Evolutionary conservation across 2,329 filamentous ascomycete species (phyloP).

Genomic region (Aphanocladium album): DNA sequence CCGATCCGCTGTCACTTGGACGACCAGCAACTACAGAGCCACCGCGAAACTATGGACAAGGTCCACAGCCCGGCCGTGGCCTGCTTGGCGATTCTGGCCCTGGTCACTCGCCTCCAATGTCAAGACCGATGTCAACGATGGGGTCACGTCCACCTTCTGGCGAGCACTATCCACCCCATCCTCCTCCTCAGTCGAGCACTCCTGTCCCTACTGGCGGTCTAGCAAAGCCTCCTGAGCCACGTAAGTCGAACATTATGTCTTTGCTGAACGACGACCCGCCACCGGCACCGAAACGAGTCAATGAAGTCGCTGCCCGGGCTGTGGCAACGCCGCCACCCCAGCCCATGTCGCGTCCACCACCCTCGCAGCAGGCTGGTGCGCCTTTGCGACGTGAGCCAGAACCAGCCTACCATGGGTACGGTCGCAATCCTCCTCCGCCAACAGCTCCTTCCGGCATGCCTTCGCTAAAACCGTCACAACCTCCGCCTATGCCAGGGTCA

Average conservation of each 20-base stretch:
- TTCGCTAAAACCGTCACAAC: conserved; percentile 48
- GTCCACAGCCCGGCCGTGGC: conserved; percentile 32
- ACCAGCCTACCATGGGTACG: conserved; percentile 42
- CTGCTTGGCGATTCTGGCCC: conserved; percentile 36
- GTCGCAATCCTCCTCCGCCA: conserved; percentile 23
- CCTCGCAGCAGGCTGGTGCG: conserved; percentile 33
- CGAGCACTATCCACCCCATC: conserved; percentile 29
- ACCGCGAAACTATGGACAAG: conserved; percentile 33
- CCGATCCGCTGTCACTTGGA: conserved; percentile 36
- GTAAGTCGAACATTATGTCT: conserved; percentile 61
- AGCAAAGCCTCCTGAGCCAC: conserved; percentile 40
- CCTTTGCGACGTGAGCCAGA: conserved; percentile 47
- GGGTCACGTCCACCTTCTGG: conserved; percentile 16
- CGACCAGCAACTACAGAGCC: conserved; percentile 38
- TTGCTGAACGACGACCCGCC: conserved; percentile 56
- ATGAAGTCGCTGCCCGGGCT: conserved; percentile 42
- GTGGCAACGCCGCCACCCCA: conserved; percentile 48
- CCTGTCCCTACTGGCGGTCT: conserved; percentile 29
- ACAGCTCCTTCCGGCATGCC: conserved; percentile 45
- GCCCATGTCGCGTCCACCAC: conserved; percentile 36
- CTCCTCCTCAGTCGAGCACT: conserved; percentile 23
- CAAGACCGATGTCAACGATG: conserved; percentile 33
- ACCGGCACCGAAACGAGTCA: conserved; percentile 46
- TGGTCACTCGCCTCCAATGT: conserved; percentile 34
- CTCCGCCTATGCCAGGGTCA: conserved; percentile 42